A percentile compares a stretch with the other conserved stretches of the same genome.
Evolutionary conservation across 768 basidiomycete species (phyloP).

Genomic region (Auricularia sp.): DNA sequence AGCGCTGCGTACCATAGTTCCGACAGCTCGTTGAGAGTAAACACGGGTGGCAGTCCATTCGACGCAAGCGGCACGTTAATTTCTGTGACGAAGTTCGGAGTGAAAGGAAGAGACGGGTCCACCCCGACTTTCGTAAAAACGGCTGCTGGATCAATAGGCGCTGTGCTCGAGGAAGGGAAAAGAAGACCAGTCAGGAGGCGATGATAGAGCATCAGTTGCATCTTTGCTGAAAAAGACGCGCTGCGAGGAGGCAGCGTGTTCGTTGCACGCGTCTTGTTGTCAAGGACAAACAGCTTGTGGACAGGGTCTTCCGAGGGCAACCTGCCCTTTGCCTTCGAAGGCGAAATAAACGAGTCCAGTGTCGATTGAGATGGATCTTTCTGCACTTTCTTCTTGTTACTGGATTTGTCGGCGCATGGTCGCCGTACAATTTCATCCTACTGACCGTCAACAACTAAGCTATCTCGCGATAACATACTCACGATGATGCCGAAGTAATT

Average conservation of each 20-base stretch:
- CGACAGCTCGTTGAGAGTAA: slow-evolving; percentile 23
- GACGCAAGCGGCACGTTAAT: slow-evolving; percentile 8
- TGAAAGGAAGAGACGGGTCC: slow-evolving; percentile 37
- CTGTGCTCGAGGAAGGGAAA: slow-evolving; percentile 17
- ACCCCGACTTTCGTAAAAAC: slow-evolving; percentile 44
- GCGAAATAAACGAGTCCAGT: slow-evolving; percentile 9
- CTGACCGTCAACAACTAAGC: slow-evolving; percentile 13
- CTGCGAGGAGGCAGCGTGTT: slow-evolving; percentile 36
- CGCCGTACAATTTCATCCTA: slow-evolving; percentile 44
- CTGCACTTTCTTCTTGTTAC: neutral
- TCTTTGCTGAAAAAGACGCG: slow-evolving; percentile 48
- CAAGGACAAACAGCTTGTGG: slow-evolving; percentile 23
- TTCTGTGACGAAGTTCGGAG: slow-evolving; percentile 35
- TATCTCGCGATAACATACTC: slow-evolving; percentile 17
- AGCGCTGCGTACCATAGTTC: slow-evolving; percentile 23
- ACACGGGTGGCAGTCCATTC: slow-evolving; percentile 4
- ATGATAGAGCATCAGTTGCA: slow-evolving; percentile 74
- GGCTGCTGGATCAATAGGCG: slow-evolving; percentile 9
- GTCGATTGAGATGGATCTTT: slow-evolving; percentile 27
- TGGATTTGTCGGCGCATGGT: slow-evolving; percentile 8
- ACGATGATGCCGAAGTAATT: slow-evolving; percentile 61
- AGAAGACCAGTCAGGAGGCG: slow-evolving; percentile 50
- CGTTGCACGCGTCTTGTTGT: slow-evolving; percentile 56
- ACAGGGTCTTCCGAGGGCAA: neutral
- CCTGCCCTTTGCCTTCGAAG: neutral